These are phyloP conservation scores for Hymenoscyphus fructigenus DNA, from an alignment of 2,329 filamentous ascomycete genomes.

Conservation along the genomic window DNA sequence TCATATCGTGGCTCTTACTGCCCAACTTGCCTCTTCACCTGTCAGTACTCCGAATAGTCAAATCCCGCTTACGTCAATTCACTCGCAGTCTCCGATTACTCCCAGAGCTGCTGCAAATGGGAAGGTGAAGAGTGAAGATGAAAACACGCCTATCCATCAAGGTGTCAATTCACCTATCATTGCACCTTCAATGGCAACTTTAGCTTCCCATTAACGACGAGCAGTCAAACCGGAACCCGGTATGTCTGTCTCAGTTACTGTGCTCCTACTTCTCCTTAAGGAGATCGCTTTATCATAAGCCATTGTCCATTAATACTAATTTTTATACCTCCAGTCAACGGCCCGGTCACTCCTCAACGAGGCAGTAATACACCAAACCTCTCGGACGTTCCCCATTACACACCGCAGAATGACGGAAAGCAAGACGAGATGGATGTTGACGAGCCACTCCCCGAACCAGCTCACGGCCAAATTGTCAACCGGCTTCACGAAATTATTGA, in stretches of 20 bases:
- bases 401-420: neutral
- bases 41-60: too few species aligned
- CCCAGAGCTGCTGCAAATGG: neutral
- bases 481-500: conserved; percentile 28
- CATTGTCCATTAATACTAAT: neutral
- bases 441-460: conserved; percentile 1
- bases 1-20: conserved; percentile 19
- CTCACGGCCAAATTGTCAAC: conserved; percentile 19
- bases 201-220: neutral
- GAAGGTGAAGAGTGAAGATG: neutral
- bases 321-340: neutral
- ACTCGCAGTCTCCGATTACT: neutral
- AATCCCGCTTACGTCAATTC: neutral
- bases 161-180: neutral
- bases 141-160: neutral
- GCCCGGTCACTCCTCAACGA: neutral
- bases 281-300: too few species aligned
- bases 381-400: neutral
- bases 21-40: conserved; percentile 4
- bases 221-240: neutral
- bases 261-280: neutral
- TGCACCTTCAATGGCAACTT: neutral
- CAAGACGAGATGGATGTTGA: neutral
- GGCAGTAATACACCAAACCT: neutral
- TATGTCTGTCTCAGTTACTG: neutral